Percentiles rank a stretch among this genome's conserved stretches.
Evolutionary conservation across 2,329 filamentous ascomycete species (phyloP).

Genomic region (Colletotrichum cereale): DNA sequence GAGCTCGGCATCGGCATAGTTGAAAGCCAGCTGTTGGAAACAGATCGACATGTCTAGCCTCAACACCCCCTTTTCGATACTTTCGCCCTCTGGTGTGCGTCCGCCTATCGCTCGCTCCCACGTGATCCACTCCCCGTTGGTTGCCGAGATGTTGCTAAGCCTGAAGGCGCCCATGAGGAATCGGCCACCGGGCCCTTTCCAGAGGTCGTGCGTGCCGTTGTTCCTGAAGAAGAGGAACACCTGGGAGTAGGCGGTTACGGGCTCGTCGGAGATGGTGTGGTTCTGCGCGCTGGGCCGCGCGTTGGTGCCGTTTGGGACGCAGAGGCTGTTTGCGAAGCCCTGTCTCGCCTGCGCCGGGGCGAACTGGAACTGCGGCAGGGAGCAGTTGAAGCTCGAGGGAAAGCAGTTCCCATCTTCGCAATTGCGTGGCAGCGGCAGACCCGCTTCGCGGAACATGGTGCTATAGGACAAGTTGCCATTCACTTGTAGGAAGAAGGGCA

Average conservation of each 20-base stretch:
- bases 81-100: not conserved
- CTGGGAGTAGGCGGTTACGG: not conserved
- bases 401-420: slow-evolving; percentile 13
- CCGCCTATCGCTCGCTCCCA: not conserved
- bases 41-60: slow-evolving; percentile 38
- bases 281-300: slow-evolving; percentile 13
- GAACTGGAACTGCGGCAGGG: slow-evolving; percentile 11
- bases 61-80: slow-evolving; percentile 29
- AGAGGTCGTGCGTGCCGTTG: slow-evolving; percentile 6
- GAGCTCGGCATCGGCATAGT: slow-evolving; percentile 41
- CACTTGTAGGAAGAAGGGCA: slow-evolving; percentile 10
- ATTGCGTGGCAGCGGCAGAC: not conserved
- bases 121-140: slow-evolving; percentile 16
- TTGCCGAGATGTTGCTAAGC: not conserved
- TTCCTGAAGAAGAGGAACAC: slow-evolving; percentile 8
- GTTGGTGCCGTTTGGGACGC: slow-evolving; percentile 6
- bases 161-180: not conserved
- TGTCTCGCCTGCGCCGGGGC: not conserved
- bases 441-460: not conserved
- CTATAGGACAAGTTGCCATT: not conserved
- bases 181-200: not conserved
- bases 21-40: slow-evolving; percentile 40
- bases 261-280: not conserved
- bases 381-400: slow-evolving; percentile 10
- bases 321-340: slow-evolving; percentile 1